A percentile compares a stretch with the other conserved stretches of the same genome.
Evolutionary conservation across 805 yeast species (phyloP).

Genomic region (Brettanomyces nanus): DNA sequence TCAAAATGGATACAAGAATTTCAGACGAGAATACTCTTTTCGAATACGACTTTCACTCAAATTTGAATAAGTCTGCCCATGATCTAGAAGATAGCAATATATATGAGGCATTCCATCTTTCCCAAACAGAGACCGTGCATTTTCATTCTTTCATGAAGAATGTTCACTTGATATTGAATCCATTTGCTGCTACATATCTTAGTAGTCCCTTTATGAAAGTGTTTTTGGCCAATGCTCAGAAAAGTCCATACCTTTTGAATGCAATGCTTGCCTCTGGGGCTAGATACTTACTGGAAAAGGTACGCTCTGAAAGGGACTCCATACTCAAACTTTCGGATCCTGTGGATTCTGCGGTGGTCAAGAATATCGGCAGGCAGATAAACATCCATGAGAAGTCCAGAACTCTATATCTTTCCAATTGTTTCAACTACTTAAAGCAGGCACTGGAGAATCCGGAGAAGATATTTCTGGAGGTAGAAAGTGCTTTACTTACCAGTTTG

Average conservation of each 20-base stretch:
- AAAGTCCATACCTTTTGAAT: conserved; percentile 52
- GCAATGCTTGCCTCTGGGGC: conserved; percentile 71
- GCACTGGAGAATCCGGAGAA: conserved; percentile 30
- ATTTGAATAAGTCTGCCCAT: conserved; percentile 12
- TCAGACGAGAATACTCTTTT: not conserved
- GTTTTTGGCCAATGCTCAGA: conserved; percentile 20
- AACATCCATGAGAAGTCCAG: conserved; percentile 44
- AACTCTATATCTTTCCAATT: conserved; percentile 54
- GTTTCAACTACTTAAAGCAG: conserved; percentile 49
- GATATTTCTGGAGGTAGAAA: conserved; percentile 45
- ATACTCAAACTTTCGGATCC: not conserved
- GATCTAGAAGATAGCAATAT: conserved; percentile 13
- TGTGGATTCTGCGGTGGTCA: conserved; percentile 1
- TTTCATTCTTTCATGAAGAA: conserved; percentile 22
- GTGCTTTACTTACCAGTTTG: conserved; percentile 56
- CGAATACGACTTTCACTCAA: conserved; percentile 16
- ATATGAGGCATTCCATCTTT: conserved; percentile 14
- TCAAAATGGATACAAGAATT: not conserved
- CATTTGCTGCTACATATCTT: conserved; percentile 20
- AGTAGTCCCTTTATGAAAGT: conserved; percentile 21
- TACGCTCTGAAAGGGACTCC: conserved; percentile 14
- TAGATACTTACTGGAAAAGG: conserved; percentile 28
- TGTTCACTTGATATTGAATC: conserved; percentile 22
- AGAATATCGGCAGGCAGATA: conserved; percentile 12
- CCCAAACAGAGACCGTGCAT: conserved; percentile 17